Base-by-base conservation (phyloP, 345 rosid species). In the Acer negundo region DNA sequence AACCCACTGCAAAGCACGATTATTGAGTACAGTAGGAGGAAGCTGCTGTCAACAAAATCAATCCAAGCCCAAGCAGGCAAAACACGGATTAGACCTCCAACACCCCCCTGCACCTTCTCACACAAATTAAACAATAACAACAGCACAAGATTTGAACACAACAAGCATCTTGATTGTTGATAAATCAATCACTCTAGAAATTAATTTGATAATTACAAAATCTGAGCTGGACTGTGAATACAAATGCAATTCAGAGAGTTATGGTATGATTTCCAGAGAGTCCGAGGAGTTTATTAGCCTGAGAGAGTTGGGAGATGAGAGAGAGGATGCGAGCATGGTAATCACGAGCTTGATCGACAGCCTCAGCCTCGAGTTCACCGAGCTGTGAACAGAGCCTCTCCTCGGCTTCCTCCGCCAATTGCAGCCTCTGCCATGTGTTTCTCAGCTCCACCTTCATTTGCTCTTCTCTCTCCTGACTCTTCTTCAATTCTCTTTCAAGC, bases 301-400 rank as follows among this genome's bases (percentile, higher is more conserved):
- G 89, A 51, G 93, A 85, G 71, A 93, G 95, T 83, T 91, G 93
- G 53, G 86, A 75, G 83, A 81, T 62, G 66, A 93, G 92, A 47
- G 91, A 80, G 28, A 94, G 3, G 17, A 93, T 83, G 7, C 90
- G 91, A 20, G 95, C 87, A 72, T 81, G 90, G 72, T 89, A 86
- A 10, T 59, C 92, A 70, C 95, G 95, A 9, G 97, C 98, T 53
- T 90, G 90, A 51, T 80, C 73, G 46, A 90, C 84, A 28, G 95
- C 88, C 84, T 94, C 98, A 0, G 97, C 97, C 84, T 94, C 97
- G 3, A 94, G 89, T 82, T 94, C 97, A 0, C 97, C 97, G 0
- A 94, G 90, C 89, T 93, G 95, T 7, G 89, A 79, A 82, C 97
- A 93, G 59, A 94, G 92, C 79, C 90, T 80, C 85, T 93, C 97